These are phyloP conservation scores for Candida palmyrensis DNA, from an alignment of 805 yeast genomes.

Conservation along the genomic window DNA sequence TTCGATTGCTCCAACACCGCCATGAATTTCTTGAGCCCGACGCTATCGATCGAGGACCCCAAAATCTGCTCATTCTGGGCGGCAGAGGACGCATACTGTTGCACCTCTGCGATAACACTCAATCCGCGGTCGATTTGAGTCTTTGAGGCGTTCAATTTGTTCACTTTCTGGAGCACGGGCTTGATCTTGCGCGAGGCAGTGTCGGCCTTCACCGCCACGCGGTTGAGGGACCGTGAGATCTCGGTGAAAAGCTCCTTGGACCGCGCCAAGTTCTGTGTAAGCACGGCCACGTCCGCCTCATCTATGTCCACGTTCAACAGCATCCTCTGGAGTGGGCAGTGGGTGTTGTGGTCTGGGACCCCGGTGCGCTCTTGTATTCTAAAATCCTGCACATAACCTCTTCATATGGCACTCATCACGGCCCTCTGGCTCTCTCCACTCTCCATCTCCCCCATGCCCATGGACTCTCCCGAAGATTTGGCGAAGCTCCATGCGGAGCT, in stretches of 20 bases:
- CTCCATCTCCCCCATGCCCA: too few species aligned
- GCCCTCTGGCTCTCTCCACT: too few species aligned
- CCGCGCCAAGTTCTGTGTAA: constrained; percentile 65
- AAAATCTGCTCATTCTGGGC: constrained; percentile 35
- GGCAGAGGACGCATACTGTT: constrained; percentile 43
- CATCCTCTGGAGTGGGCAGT: too few species aligned
- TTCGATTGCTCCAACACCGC: constrained; percentile 34
- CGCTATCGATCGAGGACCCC: constrained; percentile 27
- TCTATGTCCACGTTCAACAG: constrained; percentile 48
- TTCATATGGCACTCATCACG: too few species aligned
- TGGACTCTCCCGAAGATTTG: too few species aligned
- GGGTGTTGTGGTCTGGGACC: too few species aligned
- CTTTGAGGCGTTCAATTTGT: constrained; percentile 49
- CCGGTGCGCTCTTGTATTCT: too few species aligned
- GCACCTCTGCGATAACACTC: constrained; percentile 46
- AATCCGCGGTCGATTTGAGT: constrained; percentile 53
- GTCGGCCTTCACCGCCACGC: constrained; percentile 48
- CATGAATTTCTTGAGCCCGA: constrained; percentile 35
- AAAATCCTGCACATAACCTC: too few species aligned
- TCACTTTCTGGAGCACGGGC: constrained; percentile 66
- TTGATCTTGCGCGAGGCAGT: constrained; percentile 59
- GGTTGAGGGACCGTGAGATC: constrained; percentile 51
- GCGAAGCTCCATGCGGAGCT: too few species aligned
- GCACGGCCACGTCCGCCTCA: constrained; percentile 78
- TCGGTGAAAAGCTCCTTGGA: constrained; percentile 51